Conservation (phyloP, 129 eudicot species). For the Flaveria linearis region DNA sequence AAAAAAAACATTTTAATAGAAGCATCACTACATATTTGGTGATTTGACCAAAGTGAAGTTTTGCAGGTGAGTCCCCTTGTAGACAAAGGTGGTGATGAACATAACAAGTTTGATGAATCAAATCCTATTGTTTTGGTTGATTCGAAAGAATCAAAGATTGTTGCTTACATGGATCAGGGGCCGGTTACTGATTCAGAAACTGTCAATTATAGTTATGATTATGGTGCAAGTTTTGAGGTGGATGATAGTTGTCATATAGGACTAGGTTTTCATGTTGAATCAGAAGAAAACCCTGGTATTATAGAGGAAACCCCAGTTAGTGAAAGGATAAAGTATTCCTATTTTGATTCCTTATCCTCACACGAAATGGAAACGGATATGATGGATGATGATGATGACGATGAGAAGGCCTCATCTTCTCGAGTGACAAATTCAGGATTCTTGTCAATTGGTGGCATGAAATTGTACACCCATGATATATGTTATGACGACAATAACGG, state of each 20-base stretch:
- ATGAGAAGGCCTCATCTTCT: constrained; percentile 41
- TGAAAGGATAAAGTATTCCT: constrained; percentile 38
- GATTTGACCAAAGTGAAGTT: constrained; percentile 22
- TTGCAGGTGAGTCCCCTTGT: constrained; percentile 45
- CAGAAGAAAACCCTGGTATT: constrained; percentile 37
- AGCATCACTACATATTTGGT: neutral
- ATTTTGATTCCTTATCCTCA: constrained; percentile 31
- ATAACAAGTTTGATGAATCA: constrained; percentile 36
- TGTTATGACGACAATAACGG: constrained; percentile 46
- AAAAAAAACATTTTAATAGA: neutral
- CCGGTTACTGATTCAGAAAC: constrained; percentile 44
- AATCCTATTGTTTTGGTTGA: constrained; percentile 61
- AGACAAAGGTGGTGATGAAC: constrained; percentile 35
- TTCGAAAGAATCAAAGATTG: constrained; percentile 49
- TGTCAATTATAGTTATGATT: constrained; percentile 59
- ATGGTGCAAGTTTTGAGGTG: constrained; percentile 54
- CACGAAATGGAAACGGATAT: constrained; percentile 36
- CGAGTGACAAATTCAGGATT: constrained; percentile 60
- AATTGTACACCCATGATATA: constrained; percentile 73
- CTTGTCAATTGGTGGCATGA: constrained; percentile 76
- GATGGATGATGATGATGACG: constrained; percentile 35
- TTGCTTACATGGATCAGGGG: constrained; percentile 62
- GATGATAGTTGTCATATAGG: constrained; percentile 71
- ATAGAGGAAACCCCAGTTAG: constrained; percentile 34
- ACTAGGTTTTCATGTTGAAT: constrained; percentile 65